Conservation (phyloP, 441 rosid species). For the Jatropha podagrica region DNA sequence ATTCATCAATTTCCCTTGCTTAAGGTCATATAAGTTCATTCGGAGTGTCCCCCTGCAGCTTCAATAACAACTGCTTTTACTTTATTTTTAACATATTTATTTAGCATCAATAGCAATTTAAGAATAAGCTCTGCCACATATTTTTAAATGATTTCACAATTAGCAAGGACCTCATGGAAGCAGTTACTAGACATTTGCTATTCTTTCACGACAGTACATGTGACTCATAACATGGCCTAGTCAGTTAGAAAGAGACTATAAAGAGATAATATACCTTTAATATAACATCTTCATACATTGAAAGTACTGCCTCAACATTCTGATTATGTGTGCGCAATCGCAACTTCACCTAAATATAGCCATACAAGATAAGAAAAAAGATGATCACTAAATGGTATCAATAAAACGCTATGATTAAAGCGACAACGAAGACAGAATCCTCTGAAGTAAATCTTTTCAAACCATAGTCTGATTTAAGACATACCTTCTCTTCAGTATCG, state of each 20-base stretch:
- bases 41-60: background rate
- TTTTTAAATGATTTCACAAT: background rate
- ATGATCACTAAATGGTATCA: slow-evolving; percentile 1
- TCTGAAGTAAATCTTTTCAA: slow-evolving; percentile 9
- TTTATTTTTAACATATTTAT: too few relatives aligned
- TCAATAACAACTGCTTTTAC: background rate
- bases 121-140: background rate
- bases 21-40: background rate
- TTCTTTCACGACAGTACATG: background rate
- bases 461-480: slow-evolving; percentile 21
- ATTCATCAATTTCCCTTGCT: background rate
- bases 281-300: slow-evolving; percentile 64
- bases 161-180: background rate
- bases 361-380: background rate
- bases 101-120: background rate
- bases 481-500: slow-evolving; percentile 93
- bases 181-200: background rate
- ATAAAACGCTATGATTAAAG: background rate
- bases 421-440: background rate
- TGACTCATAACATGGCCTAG: background rate
- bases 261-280: slow-evolving; percentile 52
- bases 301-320: slow-evolving; percentile 82
- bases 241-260: slow-evolving; percentile 18
- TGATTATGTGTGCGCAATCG: slow-evolving; percentile 71
- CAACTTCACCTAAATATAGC: slow-evolving; percentile 61